Base-by-base conservation (phyloP, 2,329 filamentous ascomycete species). In the Phialophora verrucosa region DNA sequence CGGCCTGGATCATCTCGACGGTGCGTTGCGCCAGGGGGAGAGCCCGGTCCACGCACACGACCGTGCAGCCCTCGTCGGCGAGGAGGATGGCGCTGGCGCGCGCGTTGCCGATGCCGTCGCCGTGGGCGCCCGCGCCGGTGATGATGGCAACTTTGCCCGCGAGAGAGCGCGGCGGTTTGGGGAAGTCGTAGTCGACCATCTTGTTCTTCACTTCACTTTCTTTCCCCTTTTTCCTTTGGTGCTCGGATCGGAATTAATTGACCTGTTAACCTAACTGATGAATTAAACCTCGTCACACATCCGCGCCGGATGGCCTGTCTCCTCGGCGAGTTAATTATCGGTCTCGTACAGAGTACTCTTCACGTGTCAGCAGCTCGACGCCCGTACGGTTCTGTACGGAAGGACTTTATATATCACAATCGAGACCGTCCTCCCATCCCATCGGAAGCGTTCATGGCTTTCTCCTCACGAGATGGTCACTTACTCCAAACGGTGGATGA, bases 91-190 rank as follows among this genome's bases (percentile, higher is more conserved):
- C 83, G 62, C 83, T 83, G 0, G 83, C 87, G 42, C 83, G 81
- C 0, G 85, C 87, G 69, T 89, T 89, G 4, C 87, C 87, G 53
- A 89, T 85, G 0, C 85, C 86, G 49, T 86, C 82, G 32, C 81
- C 84, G 27, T 78, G 76, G 61, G 83, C 83, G 17, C 86, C 85
- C 14, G 86, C 86, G n/a, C 86, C 86, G 0, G 85, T 87, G 31
- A 88, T 82, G 60, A 88, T 85, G 53, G 84, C 83, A 17, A 73
- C 70, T 51, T 68, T 69, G 53, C 54, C 62, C 1, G 50, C 23
- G 3, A 73, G 63, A 2, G 66, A 67, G n/a, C 70, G 65, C 14
- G 69, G 63, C n/a, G 71, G 71, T 50, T 71, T 71, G 51, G 65
- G 70, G 55, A 69, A 67, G 25, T 31, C 7, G 63, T 66, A 68